Percentiles rank a stretch among this genome's conserved stretches.
phyloP scores from a whole-genome alignment of 2,329 filamentous ascomycete species.

The Aspergillus puulaauensis region DNA sequence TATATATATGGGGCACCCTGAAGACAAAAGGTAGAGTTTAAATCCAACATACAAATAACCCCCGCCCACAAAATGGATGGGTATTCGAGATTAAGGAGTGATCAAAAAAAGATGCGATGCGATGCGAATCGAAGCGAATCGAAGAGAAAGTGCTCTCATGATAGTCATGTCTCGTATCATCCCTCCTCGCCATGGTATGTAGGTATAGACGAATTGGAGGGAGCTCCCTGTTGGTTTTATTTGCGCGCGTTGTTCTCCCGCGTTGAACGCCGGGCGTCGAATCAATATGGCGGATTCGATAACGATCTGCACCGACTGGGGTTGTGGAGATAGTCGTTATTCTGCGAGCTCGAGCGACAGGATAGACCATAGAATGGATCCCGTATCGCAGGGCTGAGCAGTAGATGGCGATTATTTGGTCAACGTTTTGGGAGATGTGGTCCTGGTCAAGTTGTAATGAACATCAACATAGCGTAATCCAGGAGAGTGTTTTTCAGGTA shows the following conservation, averaged over 20 bases:
- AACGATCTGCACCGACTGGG: neutral
- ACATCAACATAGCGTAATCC: neutral
- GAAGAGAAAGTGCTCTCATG: conserved; percentile 1
- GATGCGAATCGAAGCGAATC: neutral
- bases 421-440: neutral
- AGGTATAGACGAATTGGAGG: neutral
- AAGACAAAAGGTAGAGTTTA: neutral
- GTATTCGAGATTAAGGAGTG: neutral
- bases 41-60: neutral
- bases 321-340: neutral
- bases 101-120: neutral
- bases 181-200: neutral
- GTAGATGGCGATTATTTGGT: neutral
- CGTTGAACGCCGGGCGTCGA: neutral
- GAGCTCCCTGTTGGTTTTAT: neutral
- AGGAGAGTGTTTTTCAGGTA: neutral
- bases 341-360: too few species aligned
- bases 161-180: conserved; percentile 9
- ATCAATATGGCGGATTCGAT: neutral
- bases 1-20: neutral
- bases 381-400: neutral
- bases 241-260: neutral
- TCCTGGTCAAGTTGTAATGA: neutral
- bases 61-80: neutral
- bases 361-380: neutral